Conservation (phyloP, 2,329 filamentous ascomycete species). For the Thielaviopsis punctulata region DNA sequence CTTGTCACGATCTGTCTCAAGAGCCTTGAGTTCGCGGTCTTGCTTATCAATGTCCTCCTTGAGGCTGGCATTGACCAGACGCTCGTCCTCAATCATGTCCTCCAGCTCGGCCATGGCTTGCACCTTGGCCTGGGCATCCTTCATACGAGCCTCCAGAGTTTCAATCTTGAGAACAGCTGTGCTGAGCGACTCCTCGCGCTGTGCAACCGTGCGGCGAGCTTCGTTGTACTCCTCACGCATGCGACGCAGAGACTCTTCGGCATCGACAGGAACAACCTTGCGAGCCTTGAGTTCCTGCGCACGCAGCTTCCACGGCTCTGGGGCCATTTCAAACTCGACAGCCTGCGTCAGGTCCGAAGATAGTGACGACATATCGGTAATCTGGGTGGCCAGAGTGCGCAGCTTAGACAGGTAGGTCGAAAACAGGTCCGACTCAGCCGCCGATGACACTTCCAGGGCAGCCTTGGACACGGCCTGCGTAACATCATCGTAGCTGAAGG, state of each 20-base stretch:
- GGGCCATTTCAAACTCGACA: constrained; percentile 59
- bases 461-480: constrained; percentile 43
- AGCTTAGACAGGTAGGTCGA: constrained; percentile 51
- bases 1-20: constrained; percentile 50
- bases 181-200: constrained; percentile 67
- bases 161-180: constrained; percentile 86
- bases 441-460: constrained; percentile 22
- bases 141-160: constrained; percentile 74
- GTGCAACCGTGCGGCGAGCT: constrained; percentile 51
- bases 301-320: constrained; percentile 69
- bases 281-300: constrained; percentile 67
- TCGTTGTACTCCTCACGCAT: constrained; percentile 68
- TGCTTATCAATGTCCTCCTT: constrained; percentile 49
- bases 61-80: constrained; percentile 33
- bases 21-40: constrained; percentile 44
- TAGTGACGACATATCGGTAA: constrained; percentile 54
- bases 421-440: constrained; percentile 51
- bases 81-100: constrained; percentile 35
- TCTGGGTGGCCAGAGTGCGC: constrained; percentile 41
- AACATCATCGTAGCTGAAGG: constrained; percentile 50
- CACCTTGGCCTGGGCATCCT: constrained; percentile 64
- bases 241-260: constrained; percentile 67
- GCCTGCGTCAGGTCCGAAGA: constrained; percentile 55
- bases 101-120: constrained; percentile 51
- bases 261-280: constrained; percentile 64